These are phyloP conservation scores for Solanum arcanum DNA, from an alignment of 257 asterid species.

Conservation along the genomic window DNA sequence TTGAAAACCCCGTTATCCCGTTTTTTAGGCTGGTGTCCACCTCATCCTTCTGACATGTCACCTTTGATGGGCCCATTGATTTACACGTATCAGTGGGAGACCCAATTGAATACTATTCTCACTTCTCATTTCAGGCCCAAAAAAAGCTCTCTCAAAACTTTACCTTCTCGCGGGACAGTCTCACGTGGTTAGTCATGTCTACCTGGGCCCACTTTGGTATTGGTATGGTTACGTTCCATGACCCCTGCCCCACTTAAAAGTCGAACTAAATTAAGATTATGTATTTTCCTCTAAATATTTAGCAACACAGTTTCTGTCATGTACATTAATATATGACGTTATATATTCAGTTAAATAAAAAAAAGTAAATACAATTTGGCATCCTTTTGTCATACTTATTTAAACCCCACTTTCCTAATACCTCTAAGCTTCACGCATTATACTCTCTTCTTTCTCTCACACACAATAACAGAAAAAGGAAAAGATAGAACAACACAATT, in stretches of 20 bases:
- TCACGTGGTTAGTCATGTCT: slow-evolving; percentile 69
- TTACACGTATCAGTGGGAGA: slow-evolving; percentile 12
- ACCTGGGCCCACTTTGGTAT: slow-evolving; percentile 16
- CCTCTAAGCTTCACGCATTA: not conserved
- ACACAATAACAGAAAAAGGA: not conserved
- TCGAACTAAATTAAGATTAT: not conserved
- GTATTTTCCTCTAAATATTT: too few relatives aligned
- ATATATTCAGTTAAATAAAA: not conserved
- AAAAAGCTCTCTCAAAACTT: slow-evolving; percentile 1
- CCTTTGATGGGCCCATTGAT: not conserved
- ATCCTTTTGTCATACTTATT: slow-evolving; percentile 13
- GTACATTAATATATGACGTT: not conserved
- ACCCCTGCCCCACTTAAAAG: slow-evolving; percentile 19
- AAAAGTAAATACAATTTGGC: not conserved
- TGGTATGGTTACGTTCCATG: slow-evolving; percentile 16
- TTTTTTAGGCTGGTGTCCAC: not conserved
- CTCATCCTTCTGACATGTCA: slow-evolving; percentile 10
- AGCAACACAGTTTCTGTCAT: not conserved
- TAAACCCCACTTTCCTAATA: slow-evolving; percentile 15
- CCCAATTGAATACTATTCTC: not conserved
- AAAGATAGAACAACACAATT: not conserved
- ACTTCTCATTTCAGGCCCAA: not conserved
- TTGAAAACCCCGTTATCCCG: not conserved
- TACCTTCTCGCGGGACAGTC: slow-evolving; percentile 27
- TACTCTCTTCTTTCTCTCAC: not conserved